Evolutionary conservation across 768 basidiomycete species (phyloP).

Genomic region (Terana coerulea): DNA sequence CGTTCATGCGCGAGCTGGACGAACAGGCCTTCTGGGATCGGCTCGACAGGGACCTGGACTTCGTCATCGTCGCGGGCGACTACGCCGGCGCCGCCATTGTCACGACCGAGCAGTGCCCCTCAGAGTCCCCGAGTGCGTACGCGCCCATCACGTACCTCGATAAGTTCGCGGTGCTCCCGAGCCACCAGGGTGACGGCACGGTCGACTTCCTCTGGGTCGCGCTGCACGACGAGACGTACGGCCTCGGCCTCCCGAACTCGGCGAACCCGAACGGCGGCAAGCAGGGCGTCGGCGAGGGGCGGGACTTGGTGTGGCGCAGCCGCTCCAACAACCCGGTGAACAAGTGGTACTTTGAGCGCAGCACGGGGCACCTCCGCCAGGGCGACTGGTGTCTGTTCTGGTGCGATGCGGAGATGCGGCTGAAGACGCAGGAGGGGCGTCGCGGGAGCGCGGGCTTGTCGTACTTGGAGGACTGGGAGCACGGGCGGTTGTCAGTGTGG

Average conservation of each 20-base stretch:
- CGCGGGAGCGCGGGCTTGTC: constrained; percentile 62
- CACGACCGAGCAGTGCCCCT: constrained; percentile 47
- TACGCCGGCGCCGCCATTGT: constrained; percentile 95
- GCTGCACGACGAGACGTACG: constrained; percentile 96
- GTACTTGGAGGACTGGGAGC: constrained; percentile 75
- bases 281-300: constrained; percentile 84
- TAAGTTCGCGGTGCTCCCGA: constrained; percentile 96
- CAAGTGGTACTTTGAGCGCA: constrained; percentile 99
- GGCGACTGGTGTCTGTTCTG: constrained; percentile 94
- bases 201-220: constrained; percentile 99
- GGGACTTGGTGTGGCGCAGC: constrained; percentile 94
- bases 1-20: constrained; percentile 76
- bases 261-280: constrained; percentile 95
- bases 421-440: constrained; percentile 66
- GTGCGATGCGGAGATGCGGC: constrained; percentile 93
- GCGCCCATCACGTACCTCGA: constrained; percentile 85
- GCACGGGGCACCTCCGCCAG: constrained; percentile 83
- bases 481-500: constrained; percentile 69
- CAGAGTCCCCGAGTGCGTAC: constrained; percentile 25
- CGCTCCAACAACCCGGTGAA: constrained; percentile 93
- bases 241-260: constrained; percentile 88
- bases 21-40: constrained; percentile 73
- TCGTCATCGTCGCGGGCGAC: constrained; percentile 90
- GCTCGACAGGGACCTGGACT: constrained; percentile 76
- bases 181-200: constrained; percentile 95